Percentiles rank a stretch among this genome's conserved stretches.
Conservation (phyloP, 495 filamentous ascomycete genomes). For the Penicillium soppii region DNA sequence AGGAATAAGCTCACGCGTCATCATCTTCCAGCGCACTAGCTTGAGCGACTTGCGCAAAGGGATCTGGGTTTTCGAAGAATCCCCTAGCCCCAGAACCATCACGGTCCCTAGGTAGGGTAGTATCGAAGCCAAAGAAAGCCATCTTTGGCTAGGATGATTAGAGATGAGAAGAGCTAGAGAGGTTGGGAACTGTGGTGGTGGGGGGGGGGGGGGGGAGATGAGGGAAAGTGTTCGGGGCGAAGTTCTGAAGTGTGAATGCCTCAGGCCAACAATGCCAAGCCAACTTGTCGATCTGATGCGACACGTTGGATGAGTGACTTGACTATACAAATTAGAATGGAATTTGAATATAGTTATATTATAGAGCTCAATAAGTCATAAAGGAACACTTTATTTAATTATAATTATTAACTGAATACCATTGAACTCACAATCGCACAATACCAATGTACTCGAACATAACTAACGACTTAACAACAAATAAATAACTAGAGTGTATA, state of each 20-base stretch:
- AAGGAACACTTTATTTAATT: no score
- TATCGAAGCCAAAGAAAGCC: conserved; percentile 89
- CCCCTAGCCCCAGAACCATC: conserved; percentile 59
- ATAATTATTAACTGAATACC: no score
- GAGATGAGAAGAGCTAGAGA: conserved; percentile 7
- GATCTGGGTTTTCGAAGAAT: conserved; percentile 82
- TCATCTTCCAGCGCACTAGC: conserved; percentile 57
- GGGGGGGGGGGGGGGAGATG: conserved; percentile 16
- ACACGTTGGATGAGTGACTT: no score
- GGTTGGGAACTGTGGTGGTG: conserved; percentile 10
- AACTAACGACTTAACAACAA: not conserved
- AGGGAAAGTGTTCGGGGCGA: conserved; percentile 10
- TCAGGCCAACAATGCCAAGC: conserved; percentile 17
- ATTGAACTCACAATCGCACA: not conserved
- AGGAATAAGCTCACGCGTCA: conserved; percentile 62
- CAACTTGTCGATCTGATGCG: conserved; percentile 7
- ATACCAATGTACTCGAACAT: not conserved
- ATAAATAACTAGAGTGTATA: not conserved
- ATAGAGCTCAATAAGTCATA: no score
- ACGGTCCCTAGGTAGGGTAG: conserved; percentile 61
- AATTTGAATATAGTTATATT: no score
- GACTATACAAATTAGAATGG: no score
- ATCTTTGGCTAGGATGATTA: conserved; percentile 32
- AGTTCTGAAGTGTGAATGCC: conserved; percentile 10
- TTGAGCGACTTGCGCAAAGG: conserved; percentile 78